Percentiles rank a stretch among this genome's conserved stretches.
Evolutionary conservation across 169 alveolate genomes (phyloP).

Genomic region (Babesia microti): DNA sequence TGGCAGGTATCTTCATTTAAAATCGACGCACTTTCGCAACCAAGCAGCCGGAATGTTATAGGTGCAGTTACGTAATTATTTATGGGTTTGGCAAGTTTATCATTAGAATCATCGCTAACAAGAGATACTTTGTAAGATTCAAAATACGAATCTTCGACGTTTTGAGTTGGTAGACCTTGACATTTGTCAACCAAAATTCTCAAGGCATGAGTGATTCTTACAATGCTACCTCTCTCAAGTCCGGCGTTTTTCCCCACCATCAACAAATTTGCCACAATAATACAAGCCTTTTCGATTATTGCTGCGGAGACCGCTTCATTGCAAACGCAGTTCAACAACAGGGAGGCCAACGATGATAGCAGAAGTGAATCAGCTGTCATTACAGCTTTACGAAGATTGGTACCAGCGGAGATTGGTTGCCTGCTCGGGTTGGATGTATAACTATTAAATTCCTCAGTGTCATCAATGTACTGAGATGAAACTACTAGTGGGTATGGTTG

Average conservation of each 20-base stretch:
- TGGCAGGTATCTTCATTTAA: no score
- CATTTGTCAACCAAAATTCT: no score
- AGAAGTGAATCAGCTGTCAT: constrained; percentile 42
- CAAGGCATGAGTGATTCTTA: no score
- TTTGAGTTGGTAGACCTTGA: no score
- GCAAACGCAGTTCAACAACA: constrained; percentile 25
- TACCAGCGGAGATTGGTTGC: constrained; percentile 80
- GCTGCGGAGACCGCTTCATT: constrained; percentile 19
- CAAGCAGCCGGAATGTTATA: no score
- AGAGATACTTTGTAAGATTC: no score
- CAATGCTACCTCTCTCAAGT: constrained; percentile 7
- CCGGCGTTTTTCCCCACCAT: constrained; percentile 1
- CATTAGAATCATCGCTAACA: no score
- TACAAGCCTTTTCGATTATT: constrained; percentile 10
- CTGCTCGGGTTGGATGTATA: background rate
- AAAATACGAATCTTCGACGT: no score
- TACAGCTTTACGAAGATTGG: no score
- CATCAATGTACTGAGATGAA: constrained; percentile 19
- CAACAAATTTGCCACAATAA: constrained; percentile 14
- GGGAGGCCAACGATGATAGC: constrained; percentile 32
- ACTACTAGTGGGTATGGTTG: constrained; percentile 60
- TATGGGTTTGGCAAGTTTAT: no score
- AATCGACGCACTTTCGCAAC: no score
- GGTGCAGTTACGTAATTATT: no score
- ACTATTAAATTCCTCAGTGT: constrained; percentile 7